Evolutionary conservation across 1,284 basidiomycete species (phyloP).

Genomic region (Heterobasidion annosum): DNA sequence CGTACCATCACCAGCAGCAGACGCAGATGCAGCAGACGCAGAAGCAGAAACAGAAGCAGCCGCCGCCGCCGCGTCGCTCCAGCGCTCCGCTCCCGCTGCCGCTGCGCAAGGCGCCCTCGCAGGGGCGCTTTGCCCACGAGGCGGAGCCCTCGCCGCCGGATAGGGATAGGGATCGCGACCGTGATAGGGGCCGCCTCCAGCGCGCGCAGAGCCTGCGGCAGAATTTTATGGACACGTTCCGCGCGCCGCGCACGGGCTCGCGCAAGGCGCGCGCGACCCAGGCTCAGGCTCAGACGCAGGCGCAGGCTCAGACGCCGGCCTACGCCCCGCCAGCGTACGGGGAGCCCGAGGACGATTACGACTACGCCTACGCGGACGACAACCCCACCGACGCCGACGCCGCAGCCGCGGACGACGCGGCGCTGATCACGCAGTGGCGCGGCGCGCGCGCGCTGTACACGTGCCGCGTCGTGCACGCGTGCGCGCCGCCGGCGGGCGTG

Average conservation of each 20-base stretch:
- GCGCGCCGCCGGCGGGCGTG: slow-evolving; percentile 49
- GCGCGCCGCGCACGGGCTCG: slow-evolving; percentile 21
- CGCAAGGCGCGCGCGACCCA: slow-evolving; percentile 20
- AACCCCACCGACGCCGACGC: background rate
- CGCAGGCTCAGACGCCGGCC: slow-evolving; percentile 1
- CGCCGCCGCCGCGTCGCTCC: slow-evolving; percentile 25
- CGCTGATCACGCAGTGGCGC: slow-evolving; percentile 6
- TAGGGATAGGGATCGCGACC: slow-evolving; percentile 18
- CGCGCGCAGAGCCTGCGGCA: slow-evolving; percentile 34
- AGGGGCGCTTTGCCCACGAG: slow-evolving; percentile 19
- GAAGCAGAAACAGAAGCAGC: too few relatives aligned
- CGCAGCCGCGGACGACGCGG: background rate
- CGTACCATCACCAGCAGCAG: too few relatives aligned
- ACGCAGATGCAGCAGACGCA: too few relatives aligned
- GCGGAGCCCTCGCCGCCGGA: slow-evolving; percentile 7
- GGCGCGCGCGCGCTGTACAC: slow-evolving; percentile 40
- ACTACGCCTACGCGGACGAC: background rate
- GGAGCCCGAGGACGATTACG: background rate
- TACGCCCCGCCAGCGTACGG: background rate
- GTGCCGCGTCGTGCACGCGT: slow-evolving; percentile 58
- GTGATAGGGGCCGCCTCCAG: slow-evolving; percentile 28
- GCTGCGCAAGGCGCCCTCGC: slow-evolving; percentile 25
- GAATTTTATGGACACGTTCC: slow-evolving; percentile 12
- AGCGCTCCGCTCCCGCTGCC: slow-evolving; percentile 34
- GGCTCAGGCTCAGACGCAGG: slow-evolving; percentile 13